phyloP scores from a whole-genome alignment of 78 protist species.

The Emiliania huxleyi region DNA sequence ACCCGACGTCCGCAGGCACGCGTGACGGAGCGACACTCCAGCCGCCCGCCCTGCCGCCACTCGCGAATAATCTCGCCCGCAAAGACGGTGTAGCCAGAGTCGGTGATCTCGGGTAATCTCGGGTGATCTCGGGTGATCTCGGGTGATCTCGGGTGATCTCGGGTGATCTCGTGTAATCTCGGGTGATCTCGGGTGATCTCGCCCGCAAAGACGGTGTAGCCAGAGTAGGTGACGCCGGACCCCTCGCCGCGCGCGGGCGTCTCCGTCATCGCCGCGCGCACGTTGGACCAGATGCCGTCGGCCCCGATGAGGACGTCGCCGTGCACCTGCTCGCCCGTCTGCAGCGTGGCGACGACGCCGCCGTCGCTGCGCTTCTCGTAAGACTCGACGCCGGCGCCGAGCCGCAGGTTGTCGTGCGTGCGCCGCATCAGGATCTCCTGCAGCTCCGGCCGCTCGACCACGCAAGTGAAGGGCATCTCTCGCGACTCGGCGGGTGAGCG shows the following conservation, averaged over 20 bases:
- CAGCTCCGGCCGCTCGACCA: conserved; percentile 2
- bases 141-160: too few species aligned
- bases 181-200: too few species aligned
- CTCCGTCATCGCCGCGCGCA: not conserved
- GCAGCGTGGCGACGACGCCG: not conserved
- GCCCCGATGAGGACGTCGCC: conserved; percentile 26
- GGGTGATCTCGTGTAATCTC: too few species aligned
- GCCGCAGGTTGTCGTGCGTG: not conserved
- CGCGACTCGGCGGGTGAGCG: not conserved
- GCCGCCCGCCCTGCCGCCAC: too few species aligned
- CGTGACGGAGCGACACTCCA: too few species aligned
- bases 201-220: conserved; percentile 28
- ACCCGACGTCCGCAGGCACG: too few species aligned
- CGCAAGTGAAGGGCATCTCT: not conserved
- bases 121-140: too few species aligned
- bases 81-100: too few species aligned
- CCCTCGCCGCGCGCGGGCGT: not conserved
- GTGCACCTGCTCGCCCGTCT: not conserved
- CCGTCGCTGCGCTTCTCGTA: not conserved
- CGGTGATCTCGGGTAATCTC: too few species aligned
- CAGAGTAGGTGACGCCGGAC: not conserved
- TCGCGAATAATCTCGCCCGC: too few species aligned
- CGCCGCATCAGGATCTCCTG: not conserved
- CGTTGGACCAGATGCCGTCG: conserved; percentile 1
- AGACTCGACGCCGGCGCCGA: not conserved